Base-by-base conservation (phyloP, 257 asterid species). In the Capsicum baccatum region DNA sequence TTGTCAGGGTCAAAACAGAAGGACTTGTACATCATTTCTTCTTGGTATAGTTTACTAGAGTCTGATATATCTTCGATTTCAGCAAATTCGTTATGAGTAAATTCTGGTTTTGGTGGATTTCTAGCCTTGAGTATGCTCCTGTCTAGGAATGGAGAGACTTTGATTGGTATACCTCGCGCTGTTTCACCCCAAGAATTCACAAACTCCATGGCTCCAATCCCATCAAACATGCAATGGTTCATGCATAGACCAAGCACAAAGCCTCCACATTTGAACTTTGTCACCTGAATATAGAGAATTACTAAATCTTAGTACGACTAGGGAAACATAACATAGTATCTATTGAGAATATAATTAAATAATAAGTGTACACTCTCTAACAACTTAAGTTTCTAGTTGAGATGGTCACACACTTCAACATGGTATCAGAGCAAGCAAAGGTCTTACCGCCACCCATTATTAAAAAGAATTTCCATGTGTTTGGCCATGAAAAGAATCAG, bases 151-250 rank as follows among this genome's bases (percentile, higher is more conserved):
- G 99, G 99, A 21, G 92, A 91, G 86, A 62, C 83, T 80, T 91
- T 87, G 16, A 93, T 80, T 0, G 90, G 79, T 42, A 89, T 56
- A 35, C 96, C 99, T 70, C 98, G 83, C 3, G 97, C 98, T 5
- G 87, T 87, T 84, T 96, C 93, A 8, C 98, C 97, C 98, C 97
- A 96, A 4, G 92, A 85, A 58, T 96, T 96, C 37, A 94, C 97
- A 83, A 94, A 96, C 55, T 93, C 97, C 99, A 94, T 96, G 0
- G 99, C 99, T 0, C 93, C 97, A 63, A 93, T 93, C 54, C 99
- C 99, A 73, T 94, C 98, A 73, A 93, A 91, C 98, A 96, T 93
- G 78, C 98, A 92, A 71, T 96, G 99, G 83, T 96, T 96, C 97
- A 93, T 91, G 88, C 98, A 91, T 81, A 96, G 19, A 12, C 99